These are phyloP conservation scores for Nicotiana undulata DNA, from an alignment of 257 asterid species.

Conservation along the genomic window DNA sequence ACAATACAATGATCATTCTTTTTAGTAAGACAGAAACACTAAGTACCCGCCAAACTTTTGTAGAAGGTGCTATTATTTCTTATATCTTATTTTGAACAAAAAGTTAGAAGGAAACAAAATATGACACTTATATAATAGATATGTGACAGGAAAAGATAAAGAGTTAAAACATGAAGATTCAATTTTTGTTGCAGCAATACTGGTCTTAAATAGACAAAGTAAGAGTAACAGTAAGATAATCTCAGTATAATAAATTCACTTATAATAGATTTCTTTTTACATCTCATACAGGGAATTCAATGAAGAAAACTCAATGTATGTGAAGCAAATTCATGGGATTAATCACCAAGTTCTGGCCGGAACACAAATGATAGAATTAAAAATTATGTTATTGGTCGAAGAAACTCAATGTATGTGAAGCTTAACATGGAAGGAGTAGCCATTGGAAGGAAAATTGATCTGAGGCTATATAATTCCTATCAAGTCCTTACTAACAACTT, in stretches of 20 bases:
- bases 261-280: neutral
- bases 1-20: neutral
- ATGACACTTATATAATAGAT: no score
- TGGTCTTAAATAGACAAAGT: no score
- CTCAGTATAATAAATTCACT: neutral
- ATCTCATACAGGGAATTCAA: slow-evolving; percentile 13
- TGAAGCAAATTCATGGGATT: slow-evolving; percentile 25
- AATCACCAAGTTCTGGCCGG: no score
- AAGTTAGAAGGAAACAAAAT: no score
- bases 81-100: no score
- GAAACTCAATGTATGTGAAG: slow-evolving; percentile 41
- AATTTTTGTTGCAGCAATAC: no score
- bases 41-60: no score
- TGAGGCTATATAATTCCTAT: slow-evolving; percentile 28
- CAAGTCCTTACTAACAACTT: slow-evolving; percentile 15
- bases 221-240: neutral
- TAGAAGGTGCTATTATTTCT: no score
- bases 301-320: slow-evolving; percentile 11
- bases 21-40: no score
- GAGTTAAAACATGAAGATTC: no score
- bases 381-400: neutral
- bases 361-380: no score
- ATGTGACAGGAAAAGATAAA: no score
- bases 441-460: slow-evolving; percentile 54
- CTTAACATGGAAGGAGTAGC: slow-evolving; percentile 75